Percentiles rank a stretch among this genome's conserved stretches.
Evolutionary conservation across 148 eudicot genomes (phyloP).

Genomic region (Arbutus unedo): DNA sequence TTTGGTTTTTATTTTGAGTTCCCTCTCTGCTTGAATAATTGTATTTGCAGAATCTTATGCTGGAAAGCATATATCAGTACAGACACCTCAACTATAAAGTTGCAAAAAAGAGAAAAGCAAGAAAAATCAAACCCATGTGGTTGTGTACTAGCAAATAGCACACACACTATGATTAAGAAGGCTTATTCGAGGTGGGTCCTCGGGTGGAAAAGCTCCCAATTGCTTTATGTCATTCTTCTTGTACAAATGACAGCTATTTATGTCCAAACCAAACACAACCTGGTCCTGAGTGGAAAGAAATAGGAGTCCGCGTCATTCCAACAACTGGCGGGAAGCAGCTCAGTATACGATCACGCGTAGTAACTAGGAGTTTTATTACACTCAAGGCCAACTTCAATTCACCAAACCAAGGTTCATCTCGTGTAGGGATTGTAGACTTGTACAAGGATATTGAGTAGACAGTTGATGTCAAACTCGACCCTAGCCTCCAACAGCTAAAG

Average conservation of each 20-base stretch:
- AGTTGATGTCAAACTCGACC: too few species aligned
- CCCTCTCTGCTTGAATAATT: neutral
- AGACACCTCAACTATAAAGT: neutral
- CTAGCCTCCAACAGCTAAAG: neutral
- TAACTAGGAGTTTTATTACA: too few species aligned
- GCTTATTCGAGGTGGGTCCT: neutral
- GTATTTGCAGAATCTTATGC: neutral
- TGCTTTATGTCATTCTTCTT: neutral
- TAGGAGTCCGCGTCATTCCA: neutral
- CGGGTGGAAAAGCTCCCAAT: neutral
- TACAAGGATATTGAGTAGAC: too few species aligned
- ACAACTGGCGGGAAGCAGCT: too few species aligned
- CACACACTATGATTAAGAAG: slow-evolving; percentile 4
- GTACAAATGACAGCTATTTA: neutral
- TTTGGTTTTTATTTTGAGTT: too few species aligned
- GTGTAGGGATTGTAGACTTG: too few species aligned
- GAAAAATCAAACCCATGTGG: neutral
- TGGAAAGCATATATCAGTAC: neutral
- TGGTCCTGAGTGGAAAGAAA: neutral
- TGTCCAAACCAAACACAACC: neutral
- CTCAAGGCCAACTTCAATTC: too few species aligned
- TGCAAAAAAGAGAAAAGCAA: neutral
- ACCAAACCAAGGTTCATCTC: too few species aligned
- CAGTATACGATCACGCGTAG: too few species aligned
- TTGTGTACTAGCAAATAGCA: slow-evolving; percentile 4